Percentiles rank a stretch among this genome's conserved stretches.
Conservation (phyloP, 345 rosid species). For the Luvunga scandens region DNA sequence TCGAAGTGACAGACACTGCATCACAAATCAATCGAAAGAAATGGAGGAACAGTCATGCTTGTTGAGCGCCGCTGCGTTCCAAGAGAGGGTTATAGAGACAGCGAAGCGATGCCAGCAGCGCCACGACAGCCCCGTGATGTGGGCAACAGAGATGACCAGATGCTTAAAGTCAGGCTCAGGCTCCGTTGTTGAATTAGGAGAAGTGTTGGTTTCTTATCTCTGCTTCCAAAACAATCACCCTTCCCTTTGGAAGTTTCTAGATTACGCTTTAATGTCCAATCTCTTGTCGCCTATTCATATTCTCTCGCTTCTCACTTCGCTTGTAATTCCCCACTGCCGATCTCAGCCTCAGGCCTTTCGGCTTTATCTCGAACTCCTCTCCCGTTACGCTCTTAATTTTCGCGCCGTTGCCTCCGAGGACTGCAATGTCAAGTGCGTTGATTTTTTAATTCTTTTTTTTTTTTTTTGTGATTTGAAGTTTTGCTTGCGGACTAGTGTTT, state of each 20-base stretch:
- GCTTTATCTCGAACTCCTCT: conserved; percentile 49
- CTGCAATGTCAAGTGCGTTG: conserved; percentile 32
- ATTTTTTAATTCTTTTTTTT: background rate
- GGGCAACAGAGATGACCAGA: conserved; percentile 39
- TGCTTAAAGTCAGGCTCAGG: conserved; percentile 40
- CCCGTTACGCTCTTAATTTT: conserved; percentile 38
- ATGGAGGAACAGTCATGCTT: background rate
- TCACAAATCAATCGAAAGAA: background rate
- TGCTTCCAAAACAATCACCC: conserved; percentile 49
- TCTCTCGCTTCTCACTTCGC: conserved; percentile 49
- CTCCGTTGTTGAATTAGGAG: conserved; percentile 35
- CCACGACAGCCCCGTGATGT: conserved; percentile 23
- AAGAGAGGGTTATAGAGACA: conserved; percentile 16
- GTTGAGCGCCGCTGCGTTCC: background rate
- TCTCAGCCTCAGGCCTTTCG: conserved; percentile 56
- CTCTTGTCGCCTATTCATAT: conserved; percentile 47
- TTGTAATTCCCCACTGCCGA: conserved; percentile 45
- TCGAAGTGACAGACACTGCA: background rate
- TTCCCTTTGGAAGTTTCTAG: conserved; percentile 52
- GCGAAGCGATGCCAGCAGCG: conserved; percentile 25
- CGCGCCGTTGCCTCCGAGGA: conserved; percentile 20
- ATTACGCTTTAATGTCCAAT: conserved; percentile 40
- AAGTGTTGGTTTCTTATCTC: conserved; percentile 38
- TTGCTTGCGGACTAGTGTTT: background rate
- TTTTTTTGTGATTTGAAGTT: background rate